phyloP scores from a whole-genome alignment of 129 eudicot genomes.

The Daucus carota region DH1_v3.0 NC_030383.2:63669501-63670000 shows the following conservation, averaged over 20 bases:
- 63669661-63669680: constrained; percentile 59
- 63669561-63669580: background rate
- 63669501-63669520: background rate
- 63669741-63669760: constrained; percentile 26
- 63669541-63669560: background rate
- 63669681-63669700: constrained; percentile 67
- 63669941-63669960: background rate
- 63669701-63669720: background rate
- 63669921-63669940: background rate
- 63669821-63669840: constrained; percentile 28
- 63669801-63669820: constrained; percentile 51
- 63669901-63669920: background rate
- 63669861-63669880: constrained; percentile 2
- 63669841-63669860: constrained; percentile 13
- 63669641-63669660: constrained; percentile 59
- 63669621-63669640: constrained; percentile 43
- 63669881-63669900: background rate
- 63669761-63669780: constrained; percentile 50
- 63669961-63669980: background rate
- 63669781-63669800: constrained; percentile 38
- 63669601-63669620: constrained; percentile 30
- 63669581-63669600: background rate
- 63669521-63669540: background rate
- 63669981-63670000: background rate
- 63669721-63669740: background rate